phyloP scores from a whole-genome alignment of 208 protist species.

The Crithidia brevicula region DNA sequence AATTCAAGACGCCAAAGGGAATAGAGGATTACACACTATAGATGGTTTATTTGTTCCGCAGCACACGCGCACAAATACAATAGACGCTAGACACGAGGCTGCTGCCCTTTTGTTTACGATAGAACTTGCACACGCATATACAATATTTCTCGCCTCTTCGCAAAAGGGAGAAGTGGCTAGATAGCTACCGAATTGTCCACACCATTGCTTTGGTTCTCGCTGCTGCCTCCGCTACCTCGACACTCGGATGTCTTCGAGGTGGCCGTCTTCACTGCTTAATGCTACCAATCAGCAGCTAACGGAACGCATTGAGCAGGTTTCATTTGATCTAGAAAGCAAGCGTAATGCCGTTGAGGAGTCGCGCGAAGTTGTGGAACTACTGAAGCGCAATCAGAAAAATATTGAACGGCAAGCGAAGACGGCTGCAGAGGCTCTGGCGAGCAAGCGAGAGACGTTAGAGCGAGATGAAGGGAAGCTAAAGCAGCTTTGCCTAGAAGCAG shows the following conservation, averaged over 20 bases:
- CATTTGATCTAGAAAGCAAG: conserved; percentile 35
- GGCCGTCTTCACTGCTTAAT: conserved; percentile 68
- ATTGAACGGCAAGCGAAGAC: conserved; percentile 31
- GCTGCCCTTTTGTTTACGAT: too few relatives aligned
- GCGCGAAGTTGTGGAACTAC: conserved; percentile 40
- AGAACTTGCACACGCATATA: too few relatives aligned
- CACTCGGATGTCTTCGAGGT: conserved; percentile 44
- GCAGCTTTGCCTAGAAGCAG: conserved; percentile 32
- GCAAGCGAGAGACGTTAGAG: conserved; percentile 11
- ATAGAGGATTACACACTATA: too few relatives aligned
- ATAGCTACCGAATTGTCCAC: too few relatives aligned
- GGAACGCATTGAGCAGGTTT: conserved; percentile 41
- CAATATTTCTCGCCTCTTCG: too few relatives aligned
- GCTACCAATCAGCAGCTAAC: conserved; percentile 63
- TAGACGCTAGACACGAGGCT: too few relatives aligned
- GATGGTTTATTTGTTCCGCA: too few relatives aligned
- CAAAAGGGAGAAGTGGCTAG: too few relatives aligned
- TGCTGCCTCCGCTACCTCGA: too few relatives aligned
- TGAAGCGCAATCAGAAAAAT: conserved; percentile 45
- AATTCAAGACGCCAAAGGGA: too few relatives aligned
- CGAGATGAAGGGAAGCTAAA: conserved; percentile 25
- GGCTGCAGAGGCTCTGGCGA: conserved; percentile 17
- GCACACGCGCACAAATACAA: too few relatives aligned
- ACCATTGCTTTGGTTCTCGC: too few relatives aligned
- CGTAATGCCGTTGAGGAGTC: conserved; percentile 43